Evolutionary conservation across 2,329 filamentous ascomycete genomes (phyloP).

Genomic region (Sporothrix globosa): DNA sequence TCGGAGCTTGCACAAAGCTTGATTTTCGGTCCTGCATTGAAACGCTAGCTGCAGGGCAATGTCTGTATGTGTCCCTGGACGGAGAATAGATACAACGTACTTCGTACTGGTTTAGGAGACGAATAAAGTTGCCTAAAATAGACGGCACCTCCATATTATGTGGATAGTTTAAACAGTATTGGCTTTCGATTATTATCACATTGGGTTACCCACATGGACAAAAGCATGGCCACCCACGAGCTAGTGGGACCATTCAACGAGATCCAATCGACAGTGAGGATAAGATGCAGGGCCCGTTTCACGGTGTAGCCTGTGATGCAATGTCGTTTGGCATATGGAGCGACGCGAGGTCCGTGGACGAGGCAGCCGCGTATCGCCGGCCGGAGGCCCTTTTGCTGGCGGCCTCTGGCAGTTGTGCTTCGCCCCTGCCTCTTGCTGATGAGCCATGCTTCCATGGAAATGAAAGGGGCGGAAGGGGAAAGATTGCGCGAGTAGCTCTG

Average conservation of each 20-base stretch:
- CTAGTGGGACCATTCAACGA: slow-evolving; percentile 9
- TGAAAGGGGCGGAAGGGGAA: background rate
- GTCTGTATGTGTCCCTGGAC: background rate
- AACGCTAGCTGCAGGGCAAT: slow-evolving; percentile 15
- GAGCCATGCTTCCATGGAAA: background rate
- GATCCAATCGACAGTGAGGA: background rate
- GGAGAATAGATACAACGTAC: too few relatives aligned
- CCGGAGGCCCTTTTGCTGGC: slow-evolving; percentile 5
- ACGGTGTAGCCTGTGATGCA: background rate
- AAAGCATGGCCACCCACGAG: background rate
- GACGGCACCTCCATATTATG: background rate
- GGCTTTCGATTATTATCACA: background rate
- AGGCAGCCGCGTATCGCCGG: background rate
- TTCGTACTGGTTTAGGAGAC: background rate
- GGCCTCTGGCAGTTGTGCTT: background rate
- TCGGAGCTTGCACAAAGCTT: background rate
- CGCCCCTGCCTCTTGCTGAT: background rate
- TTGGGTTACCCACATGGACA: background rate
- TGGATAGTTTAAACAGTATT: background rate
- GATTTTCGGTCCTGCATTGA: slow-evolving; percentile 13
- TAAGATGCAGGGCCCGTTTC: background rate
- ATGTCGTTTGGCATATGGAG: background rate
- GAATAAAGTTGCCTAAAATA: background rate
- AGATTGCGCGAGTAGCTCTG: too few relatives aligned
- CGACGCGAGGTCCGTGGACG: background rate